Evolutionary conservation across 2,329 filamentous ascomycete genomes (phyloP), one percentile per base, ranked within the genome.

Genomic region (Exophiala sideris): DNA sequence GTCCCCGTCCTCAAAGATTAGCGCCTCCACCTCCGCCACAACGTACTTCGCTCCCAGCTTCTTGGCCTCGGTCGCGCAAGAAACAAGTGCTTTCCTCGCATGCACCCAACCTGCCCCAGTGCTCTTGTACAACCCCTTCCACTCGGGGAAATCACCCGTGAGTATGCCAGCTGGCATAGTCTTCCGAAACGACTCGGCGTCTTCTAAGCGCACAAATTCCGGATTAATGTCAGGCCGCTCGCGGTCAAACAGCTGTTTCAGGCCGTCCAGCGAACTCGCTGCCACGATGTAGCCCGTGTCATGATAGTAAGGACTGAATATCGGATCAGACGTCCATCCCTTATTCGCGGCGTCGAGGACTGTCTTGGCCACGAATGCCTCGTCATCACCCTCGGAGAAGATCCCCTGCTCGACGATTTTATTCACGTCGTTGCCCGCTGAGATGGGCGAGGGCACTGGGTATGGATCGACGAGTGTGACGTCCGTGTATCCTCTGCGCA

Each of bases 61-160:
- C 49, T 69, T 59, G 1, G 77, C 75, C 60, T 79, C 78, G 1
- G 64, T 62, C 20, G 72, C 73, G 2, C 76, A 73, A 32, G 75
- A 72, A 38, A 71, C 55, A 54, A 82, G 65, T 0, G 77, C 76
- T 34, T 77, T 77, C 10, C 72, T 68, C 3, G 80, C 79, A 58
- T 77, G 76, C 1, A 81, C 76, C 79, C 79, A 83, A 6, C 79
- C 80, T 3, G 77, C 77, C 12, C 72, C 71, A 16, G 66, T 64
- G n/a, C 66, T 63, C 58, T 71, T 71, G 59, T 65, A 70, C 62
- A 71, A 74, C 6, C 73, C 76, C 60, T 66, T 66, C 75, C 76
- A 77, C 6, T 67, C 68, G 0, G 72, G 67, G 49, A 76, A 76
- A 1, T 69, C 59, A 10, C 75, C 74, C 8, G 71, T 73, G 46